Evolutionary conservation across 2,329 filamentous ascomycete species (phyloP), one percentile per base, ranked within the genome.

Genomic region (Cordyceps tenuipes): DNA sequence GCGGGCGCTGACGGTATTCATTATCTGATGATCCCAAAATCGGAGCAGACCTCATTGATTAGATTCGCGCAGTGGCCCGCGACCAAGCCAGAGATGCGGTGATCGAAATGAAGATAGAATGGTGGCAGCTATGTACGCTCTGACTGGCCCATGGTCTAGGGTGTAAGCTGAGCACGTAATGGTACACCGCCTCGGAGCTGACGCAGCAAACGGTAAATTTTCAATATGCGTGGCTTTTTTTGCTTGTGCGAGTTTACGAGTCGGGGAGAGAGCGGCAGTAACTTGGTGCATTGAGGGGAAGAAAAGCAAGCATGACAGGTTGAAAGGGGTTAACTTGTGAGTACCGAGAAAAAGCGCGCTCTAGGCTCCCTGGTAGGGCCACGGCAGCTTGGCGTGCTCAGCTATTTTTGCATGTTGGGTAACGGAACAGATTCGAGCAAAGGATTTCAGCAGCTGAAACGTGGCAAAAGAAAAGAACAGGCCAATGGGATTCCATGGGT

Each of bases 171-270:
- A 43, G 39, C 23, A 23, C 48, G 54, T 21, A 23, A 12, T 29
- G 41, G 54, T 48, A 57, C 54, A 57, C 54, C 54, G 54, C 54
- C 31, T 57, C 54, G 5, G 44, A 21, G 44, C 34, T 57, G 44
- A 29, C 39, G 44, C 48, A 44, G 54, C 54, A 26, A 57, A 47
- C 8, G 12, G 41, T 47, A n/a, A n/a, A 41, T 17, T 48, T 47
- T 3, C 39, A 13, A 15, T 57, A 41, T 29, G 23, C 19, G 44
- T 57, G 54, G 54, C 54, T 39, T 39, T 47, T 47, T 47, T 15
- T 39, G 29, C 31, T 23, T 55, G n/a, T 46, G 9, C n/a, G 34
- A 34, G 19, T 15, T 26, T 48, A 46, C 29, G 31, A 13, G 34
- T 29, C 17, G 36, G 15, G 19, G 13, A 34, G 47, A 5, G 10